Base-by-base conservation (phyloP, 2,329 filamentous ascomycete genomes). In the Parascedosporium putredinis region DNA sequence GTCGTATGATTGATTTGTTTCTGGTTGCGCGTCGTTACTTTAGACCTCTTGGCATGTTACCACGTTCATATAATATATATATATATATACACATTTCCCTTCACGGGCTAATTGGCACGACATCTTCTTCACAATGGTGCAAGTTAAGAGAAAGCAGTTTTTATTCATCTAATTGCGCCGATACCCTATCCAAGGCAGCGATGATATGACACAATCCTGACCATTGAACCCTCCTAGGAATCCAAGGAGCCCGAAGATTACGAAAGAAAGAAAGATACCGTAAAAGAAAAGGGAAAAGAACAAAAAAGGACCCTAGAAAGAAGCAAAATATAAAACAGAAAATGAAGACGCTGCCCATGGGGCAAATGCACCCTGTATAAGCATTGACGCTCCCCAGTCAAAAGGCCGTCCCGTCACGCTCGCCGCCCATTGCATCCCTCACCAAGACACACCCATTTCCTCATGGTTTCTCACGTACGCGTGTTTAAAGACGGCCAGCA, bases 401-500 rank as follows among this genome's bases (percentile, higher is more conserved):
- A n/a, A n/a, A n/a, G n/a, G n/a, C n/a, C n/a, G n/a, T n/a, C n/a
- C n/a, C n/a, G n/a, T n/a, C n/a, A n/a, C n/a, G n/a, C n/a, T n/a
- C n/a, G n/a, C n/a, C n/a, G 22, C 18, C 12, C 20, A 23, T 7
- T 16, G 40, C 29, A 10, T 25, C 10, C 23, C 31, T 8, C 14
- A 18, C 4, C 18, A 47, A 34, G 5, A 33, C 14, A 47, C 42
- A 14, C 10, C 18, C 5, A 27, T 5, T 16, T 10, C 33, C n/a
- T 18, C 33, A 29, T 3, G 9, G 18, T 10, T 20, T 1, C 27
- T n/a, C 8, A 16, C 3, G 20, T 36, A n/a, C 33, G 34, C 16
- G 29, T 22, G 24, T 20, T 38, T 23, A 49, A 29, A 42, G n/a
- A 57, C 27, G 27, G 27, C 27, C 27, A 31, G 27, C 56, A 4